Conservation (phyloP, 1,139 yeast species). For the Hemisphaericaspora xylofermentans region DNA sequence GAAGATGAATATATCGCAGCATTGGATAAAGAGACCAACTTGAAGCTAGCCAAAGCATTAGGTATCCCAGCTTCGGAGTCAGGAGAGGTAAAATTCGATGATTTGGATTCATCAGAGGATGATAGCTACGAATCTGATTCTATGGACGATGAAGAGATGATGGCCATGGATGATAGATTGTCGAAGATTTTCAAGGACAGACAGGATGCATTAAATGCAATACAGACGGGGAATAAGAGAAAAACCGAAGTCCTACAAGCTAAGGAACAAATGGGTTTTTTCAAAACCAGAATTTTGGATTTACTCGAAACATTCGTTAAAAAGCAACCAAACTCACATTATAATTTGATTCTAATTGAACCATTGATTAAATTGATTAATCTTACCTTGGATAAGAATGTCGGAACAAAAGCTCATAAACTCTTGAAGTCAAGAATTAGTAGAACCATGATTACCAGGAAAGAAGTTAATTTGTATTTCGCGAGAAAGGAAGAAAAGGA, state of each 20-base stretch:
- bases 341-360: constrained; percentile 46
- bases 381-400: constrained; percentile 63
- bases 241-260: constrained; percentile 75
- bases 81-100: constrained; percentile 48
- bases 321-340: constrained; percentile 42
- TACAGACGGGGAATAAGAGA: constrained; percentile 61
- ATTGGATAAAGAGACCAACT: constrained; percentile 66
- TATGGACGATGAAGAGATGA: constrained; percentile 97
- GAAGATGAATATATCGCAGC: constrained; percentile 36
- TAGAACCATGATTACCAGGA: constrained; percentile 41
- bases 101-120: constrained; percentile 35
- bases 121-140: constrained; percentile 65
- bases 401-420: constrained; percentile 77
- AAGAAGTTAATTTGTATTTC: constrained; percentile 20
- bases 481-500: constrained; percentile 18
- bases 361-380: constrained; percentile 60
- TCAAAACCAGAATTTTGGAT: constrained; percentile 78
- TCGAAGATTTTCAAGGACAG: constrained; percentile 84
- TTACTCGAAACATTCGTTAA: constrained; percentile 64
- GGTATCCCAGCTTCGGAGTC: constrained; percentile 57
- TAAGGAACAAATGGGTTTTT: constrained; percentile 71
- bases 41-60: constrained; percentile 75
- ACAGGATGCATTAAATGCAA: constrained; percentile 53
- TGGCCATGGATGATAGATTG: constrained; percentile 86
- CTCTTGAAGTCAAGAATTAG: constrained; percentile 64